Evolutionary conservation across 768 basidiomycete genomes (phyloP), one percentile per base, ranked within the genome.

Genomic region (Daedaleopsis sinensis): DNA sequence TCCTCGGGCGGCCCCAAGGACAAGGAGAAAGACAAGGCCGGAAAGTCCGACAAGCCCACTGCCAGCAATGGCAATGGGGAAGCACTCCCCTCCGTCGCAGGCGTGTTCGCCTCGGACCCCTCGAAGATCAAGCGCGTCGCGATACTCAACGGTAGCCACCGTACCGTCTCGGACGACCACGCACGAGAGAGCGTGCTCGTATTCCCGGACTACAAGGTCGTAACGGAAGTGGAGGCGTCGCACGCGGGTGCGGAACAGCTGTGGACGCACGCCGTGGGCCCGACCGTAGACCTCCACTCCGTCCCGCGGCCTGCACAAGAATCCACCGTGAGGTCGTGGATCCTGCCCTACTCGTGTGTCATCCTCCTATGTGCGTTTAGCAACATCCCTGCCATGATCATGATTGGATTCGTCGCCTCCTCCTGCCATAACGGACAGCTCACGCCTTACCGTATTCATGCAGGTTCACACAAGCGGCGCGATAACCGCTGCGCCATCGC

Each of bases 401-500:
- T 7, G 8, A 18, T 23, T n/a, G n/a, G n/a, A n/a, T n/a, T n/a
- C n/a, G n/a, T n/a, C n/a, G n/a, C n/a, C n/a, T n/a, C n/a, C 8
- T 9, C 12, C 12, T 23, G 32, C 15, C 7, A 0, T 3, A 46
- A 19, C 10, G 11, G 4, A 27, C 1, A 3, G 21, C 23, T 5
- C 36, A 8, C 19, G 50, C 39, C 18, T 35, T 13, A 15, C 12
- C 56, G 47, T 54, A 51, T 47, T 44, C 15, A 39, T 46, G 10
- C 69, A 96, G 94, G 96, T 73, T 97, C 95, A 2, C 96, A 98
- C 76, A 94, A 94, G 76, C 85, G 84, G 67, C 81, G 96, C 36
- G 96, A 98, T 76, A 96, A 95, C 71, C 86, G 94, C 62, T 99
- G 96, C 74, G 84, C 85, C 24, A 88, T 98, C 48, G 87, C 91